Base-by-base conservation (phyloP, 1,139 yeast species). In the Saccharomyces hybrid region DNA sequence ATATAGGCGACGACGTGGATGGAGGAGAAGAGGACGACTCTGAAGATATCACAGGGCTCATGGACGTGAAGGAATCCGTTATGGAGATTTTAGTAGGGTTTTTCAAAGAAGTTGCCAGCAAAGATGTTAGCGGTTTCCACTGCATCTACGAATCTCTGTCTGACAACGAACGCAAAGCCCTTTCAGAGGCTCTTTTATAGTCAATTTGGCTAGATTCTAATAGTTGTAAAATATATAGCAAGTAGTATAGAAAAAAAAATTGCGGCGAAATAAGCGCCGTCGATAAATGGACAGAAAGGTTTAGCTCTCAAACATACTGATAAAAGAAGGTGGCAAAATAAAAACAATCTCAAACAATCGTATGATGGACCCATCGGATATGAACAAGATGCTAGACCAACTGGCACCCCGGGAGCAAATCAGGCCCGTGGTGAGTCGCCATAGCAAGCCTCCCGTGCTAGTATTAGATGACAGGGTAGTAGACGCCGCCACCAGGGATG, bases 31-130 rank as follows among this genome's bases (percentile, higher is more conserved):
- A 58, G 1, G 57, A 73, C 14, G 75, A 73, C 27, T 66, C 69
- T 3, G 71, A 73, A 2, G 74, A 73, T 12, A 58, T 59, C 16
- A 56, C 61, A 2, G 61, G 61, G 7, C 32, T 61, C 14, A 58
- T 52, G 6, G 59, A 63, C 34, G 53, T 61, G 11, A 52, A 54
- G 8, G 57, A 61, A 51, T 60, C 58, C 29, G 70, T 79, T 53
- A 74, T 76, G 55, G 73, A 75, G 34, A 67, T 82, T 32, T 72
- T 89, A 54, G 66, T 78, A 9, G 75, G 72, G 27, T 88, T 89
- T 71, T 84, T 89, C 73, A 83, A 78, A 62, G 83, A 81, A 59
- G 79, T 86, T 59, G 80, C 85, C 0, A 60, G 77, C 6, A 77
- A 78, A 58, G 78, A 84, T 61, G 65, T 78, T 16, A 80, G 82